phyloP scores from a whole-genome alignment of 2,329 filamentous ascomycete species.

The Claviceps africana region DNA sequence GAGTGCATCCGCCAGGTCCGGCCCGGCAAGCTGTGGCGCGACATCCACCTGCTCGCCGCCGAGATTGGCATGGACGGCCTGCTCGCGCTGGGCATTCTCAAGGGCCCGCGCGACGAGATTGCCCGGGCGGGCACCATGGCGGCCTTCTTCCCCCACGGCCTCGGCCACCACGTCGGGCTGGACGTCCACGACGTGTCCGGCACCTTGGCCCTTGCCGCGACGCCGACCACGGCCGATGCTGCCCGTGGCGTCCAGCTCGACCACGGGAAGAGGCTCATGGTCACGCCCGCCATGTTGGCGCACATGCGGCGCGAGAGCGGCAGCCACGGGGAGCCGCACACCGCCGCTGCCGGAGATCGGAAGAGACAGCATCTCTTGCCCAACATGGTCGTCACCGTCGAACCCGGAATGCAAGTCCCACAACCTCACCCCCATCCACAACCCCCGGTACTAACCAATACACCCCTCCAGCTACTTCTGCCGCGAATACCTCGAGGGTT shows the following conservation, averaged over 20 bases:
- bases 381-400: slow-evolving; percentile 63
- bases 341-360: slow-evolving; percentile 8
- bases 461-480: slow-evolving; percentile 50
- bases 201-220: slow-evolving; percentile 18
- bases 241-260: slow-evolving; percentile 16
- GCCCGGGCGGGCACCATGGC: slow-evolving; percentile 37
- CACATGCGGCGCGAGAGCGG: not conserved
- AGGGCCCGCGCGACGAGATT: slow-evolving; percentile 45
- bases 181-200: slow-evolving; percentile 49
- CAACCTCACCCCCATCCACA: too few relatives aligned
- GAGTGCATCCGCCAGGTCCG: slow-evolving; percentile 55
- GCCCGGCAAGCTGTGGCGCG: slow-evolving; percentile 56
- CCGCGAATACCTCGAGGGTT: slow-evolving; percentile 56
- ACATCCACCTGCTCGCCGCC: slow-evolving; percentile 60
- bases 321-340: not conserved
- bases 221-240: slow-evolving; percentile 23
- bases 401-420: slow-evolving; percentile 52
- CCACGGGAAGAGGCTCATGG: slow-evolving; percentile 27
- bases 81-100: slow-evolving; percentile 56
- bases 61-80: slow-evolving; percentile 59
- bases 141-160: slow-evolving; percentile 53
- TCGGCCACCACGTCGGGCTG: slow-evolving; percentile 51
- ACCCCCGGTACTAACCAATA: too few relatives aligned
- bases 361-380: slow-evolving; percentile 32
- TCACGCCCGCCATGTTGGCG: slow-evolving; percentile 23